Evolutionary conservation across 2,329 filamentous ascomycete genomes (phyloP).

Genomic region (Beauveria australis): DNA sequence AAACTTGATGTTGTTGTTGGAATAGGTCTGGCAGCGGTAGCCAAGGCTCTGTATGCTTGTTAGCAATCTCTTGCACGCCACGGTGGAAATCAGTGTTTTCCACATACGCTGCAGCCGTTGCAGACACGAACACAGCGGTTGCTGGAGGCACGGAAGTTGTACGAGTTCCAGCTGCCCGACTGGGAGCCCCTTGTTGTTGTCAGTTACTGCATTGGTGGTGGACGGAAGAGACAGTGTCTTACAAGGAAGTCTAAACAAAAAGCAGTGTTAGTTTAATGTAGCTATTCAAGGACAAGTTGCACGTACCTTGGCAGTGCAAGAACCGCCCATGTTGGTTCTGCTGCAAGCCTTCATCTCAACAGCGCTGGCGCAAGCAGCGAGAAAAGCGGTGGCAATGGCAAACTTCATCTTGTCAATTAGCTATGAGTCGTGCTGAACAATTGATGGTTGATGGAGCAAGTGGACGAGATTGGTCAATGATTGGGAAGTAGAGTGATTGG

Average conservation of each 20-base stretch:
- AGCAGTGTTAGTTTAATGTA: not conserved
- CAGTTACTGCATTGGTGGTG: not conserved
- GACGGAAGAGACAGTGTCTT: not conserved
- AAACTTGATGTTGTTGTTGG: slow-evolving; percentile 12
- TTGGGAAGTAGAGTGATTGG: not conserved
- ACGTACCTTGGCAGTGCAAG: slow-evolving; percentile 8
- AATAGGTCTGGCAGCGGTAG: slow-evolving; percentile 9
- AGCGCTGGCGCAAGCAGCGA: slow-evolving; percentile 8
- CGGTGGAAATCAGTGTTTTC: too few species aligned
- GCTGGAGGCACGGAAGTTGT: slow-evolving; percentile 11
- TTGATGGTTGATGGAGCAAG: not conserved
- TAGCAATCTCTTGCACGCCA: not conserved
- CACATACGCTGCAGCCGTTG: slow-evolving; percentile 10
- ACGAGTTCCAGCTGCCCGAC: slow-evolving; percentile 10
- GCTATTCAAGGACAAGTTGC: too few species aligned
- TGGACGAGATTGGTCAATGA: not conserved
- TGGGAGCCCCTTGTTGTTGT: slow-evolving; percentile 1
- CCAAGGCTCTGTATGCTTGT: not conserved
- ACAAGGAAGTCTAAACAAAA: not conserved
- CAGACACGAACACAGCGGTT: slow-evolving; percentile 12
- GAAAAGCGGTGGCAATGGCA: slow-evolving; percentile 3
- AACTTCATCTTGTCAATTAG: not conserved
- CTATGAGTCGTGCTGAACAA: not conserved
- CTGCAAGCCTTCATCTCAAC: slow-evolving; percentile 11
- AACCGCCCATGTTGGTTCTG: slow-evolving; percentile 8